Evolutionary conservation across 371 early-diverging fungal genomes (phyloP), one percentile per base, ranked within the genome.

Genomic region (Blastocladiella emersonii): DNA sequence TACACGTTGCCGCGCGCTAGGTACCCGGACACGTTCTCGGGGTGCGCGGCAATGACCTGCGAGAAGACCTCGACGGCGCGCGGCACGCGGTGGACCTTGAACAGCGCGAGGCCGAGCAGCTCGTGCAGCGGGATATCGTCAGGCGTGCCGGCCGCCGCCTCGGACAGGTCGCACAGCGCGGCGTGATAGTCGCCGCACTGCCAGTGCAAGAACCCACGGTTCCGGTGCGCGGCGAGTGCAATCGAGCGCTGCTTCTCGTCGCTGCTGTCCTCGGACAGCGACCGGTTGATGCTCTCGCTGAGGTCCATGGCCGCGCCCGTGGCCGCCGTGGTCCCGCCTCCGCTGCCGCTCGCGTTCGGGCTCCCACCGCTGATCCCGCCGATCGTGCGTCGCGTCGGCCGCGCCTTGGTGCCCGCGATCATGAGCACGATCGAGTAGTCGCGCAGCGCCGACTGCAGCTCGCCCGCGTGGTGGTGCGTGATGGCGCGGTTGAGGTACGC

Each of bases 401-500:
- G 13, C 76, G 51, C 55, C n/a, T 56, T 71, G 37, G 72, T 74
- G 41, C 72, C 70, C 51, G 59, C 62, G 6, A 79, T 56, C 35
- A 79, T 63, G 48, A 79, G 60, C 7, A 74, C 76, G 35, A 74
- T 76, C 62, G 77, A 77, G 65, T 76, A 78, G 62, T 79, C 80
- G 49, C 71, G 74, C 23, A 79, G 70, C 5, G 78, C 80, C 51
- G 65, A 69, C 12, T 72, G 63, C 25, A 57, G 61, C 44, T 76
- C 76, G 6, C 72, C 70, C 8, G 74, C 59, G 0, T 72, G 64
- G 55, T 79, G 76, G 53, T 74, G 74, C 2, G 77, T 75, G 5
- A 78, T 71, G 0, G 76, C 80, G 21, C 80, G 64, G 63, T 79
- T 79, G 65, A 74, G 78, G 62, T 72, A 78, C 4, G 80, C 78